Conservation (phyloP, 495 filamentous ascomycete species). For the Aspergillus sparsus region DNA sequence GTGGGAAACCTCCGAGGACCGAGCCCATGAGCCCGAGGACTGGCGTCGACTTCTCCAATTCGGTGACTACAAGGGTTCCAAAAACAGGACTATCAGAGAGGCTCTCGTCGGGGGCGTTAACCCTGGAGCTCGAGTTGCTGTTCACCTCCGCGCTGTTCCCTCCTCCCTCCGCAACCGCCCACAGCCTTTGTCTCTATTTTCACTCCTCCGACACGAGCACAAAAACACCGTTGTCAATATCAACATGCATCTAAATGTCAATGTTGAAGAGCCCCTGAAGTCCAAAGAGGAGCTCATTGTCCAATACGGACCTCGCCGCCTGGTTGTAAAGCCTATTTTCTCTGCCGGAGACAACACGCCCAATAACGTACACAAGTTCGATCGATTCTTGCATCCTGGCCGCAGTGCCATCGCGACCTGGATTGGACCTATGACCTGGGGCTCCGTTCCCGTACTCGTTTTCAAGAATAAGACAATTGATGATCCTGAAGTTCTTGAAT, state of each 20-base stretch:
- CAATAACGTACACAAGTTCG: slow-evolving; percentile 96
- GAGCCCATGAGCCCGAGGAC: slow-evolving; percentile 80
- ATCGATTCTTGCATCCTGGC: slow-evolving; percentile 88
- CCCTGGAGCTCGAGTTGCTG: slow-evolving; percentile 75
- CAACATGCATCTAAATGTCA: slow-evolving; percentile 76
- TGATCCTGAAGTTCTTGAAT: slow-evolving; percentile 45
- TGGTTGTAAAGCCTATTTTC: slow-evolving; percentile 87
- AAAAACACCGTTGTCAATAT: slow-evolving; percentile 87
- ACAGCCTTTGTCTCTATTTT: slow-evolving; percentile 70
- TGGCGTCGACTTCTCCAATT: slow-evolving; percentile 84
- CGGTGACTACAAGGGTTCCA: slow-evolving; percentile 77
- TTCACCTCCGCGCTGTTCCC: slow-evolving; percentile 77
- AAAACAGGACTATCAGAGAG: slow-evolving; percentile 72
- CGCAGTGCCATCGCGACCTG: slow-evolving; percentile 89
- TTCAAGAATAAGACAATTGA: slow-evolving; percentile 60
- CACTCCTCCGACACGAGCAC: slow-evolving; percentile 89
- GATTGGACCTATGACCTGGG: slow-evolving; percentile 89
- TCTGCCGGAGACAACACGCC: slow-evolving; percentile 79
- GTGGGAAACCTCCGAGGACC: slow-evolving; percentile 89
- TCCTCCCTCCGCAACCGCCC: slow-evolving; percentile 56
- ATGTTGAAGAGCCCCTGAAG: slow-evolving; percentile 70
- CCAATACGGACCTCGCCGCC: slow-evolving; percentile 82
- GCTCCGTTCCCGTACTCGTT: slow-evolving; percentile 82
- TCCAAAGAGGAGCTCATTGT: slow-evolving; percentile 88
- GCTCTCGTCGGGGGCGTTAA: slow-evolving; percentile 81